Conservation (phyloP, 2,329 filamentous ascomycete species). For the Colletotrichum higginsianum region DNA sequence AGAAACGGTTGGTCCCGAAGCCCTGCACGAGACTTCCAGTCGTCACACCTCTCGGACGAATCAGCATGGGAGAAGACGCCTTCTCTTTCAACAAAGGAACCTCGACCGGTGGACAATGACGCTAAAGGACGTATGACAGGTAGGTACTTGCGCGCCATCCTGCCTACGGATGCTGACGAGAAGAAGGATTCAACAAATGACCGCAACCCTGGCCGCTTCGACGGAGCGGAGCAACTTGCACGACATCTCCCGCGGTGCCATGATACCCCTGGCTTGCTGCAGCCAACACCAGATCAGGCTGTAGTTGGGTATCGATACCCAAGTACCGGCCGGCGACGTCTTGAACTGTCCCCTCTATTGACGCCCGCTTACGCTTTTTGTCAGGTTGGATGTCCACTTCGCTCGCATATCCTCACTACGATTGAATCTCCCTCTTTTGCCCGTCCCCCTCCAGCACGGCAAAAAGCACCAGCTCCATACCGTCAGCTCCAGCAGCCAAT, state of each 20-base stretch:
- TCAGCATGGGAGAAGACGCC: constrained; percentile 45
- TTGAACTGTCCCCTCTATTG: background rate
- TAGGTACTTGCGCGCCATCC: background rate
- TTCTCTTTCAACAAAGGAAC: constrained; percentile 18
- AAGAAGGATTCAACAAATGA: constrained; percentile 14
- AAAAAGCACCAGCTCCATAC: constrained; percentile 27
- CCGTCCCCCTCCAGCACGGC: constrained; percentile 31
- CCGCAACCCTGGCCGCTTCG: constrained; percentile 19
- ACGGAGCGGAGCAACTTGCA: constrained; percentile 34
- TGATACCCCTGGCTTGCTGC: constrained; percentile 31
- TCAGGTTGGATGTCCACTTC: constrained; percentile 3
- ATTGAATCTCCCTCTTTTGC: constrained; percentile 11
- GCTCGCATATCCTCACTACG: background rate
- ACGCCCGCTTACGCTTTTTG: constrained; percentile 3
- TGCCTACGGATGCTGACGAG: background rate
- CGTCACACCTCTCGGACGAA: constrained; percentile 61
- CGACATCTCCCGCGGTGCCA: constrained; percentile 39
- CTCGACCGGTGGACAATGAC: constrained; percentile 33
- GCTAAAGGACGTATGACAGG: constrained; percentile 40
- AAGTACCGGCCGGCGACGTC: constrained; percentile 31
- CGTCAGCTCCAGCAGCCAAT: constrained; percentile 39
- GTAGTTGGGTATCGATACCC: constrained; percentile 33
- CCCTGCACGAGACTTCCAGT: constrained; percentile 61
- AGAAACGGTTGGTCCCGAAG: constrained; percentile 62
- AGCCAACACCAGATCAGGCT: constrained; percentile 17